Percentiles rank a stretch among this genome's conserved stretches.
These are phyloP conservation scores for Parasitella parasitica DNA, from an alignment of 371 early-diverging fungal species.

Conservation along the genomic window DNA sequence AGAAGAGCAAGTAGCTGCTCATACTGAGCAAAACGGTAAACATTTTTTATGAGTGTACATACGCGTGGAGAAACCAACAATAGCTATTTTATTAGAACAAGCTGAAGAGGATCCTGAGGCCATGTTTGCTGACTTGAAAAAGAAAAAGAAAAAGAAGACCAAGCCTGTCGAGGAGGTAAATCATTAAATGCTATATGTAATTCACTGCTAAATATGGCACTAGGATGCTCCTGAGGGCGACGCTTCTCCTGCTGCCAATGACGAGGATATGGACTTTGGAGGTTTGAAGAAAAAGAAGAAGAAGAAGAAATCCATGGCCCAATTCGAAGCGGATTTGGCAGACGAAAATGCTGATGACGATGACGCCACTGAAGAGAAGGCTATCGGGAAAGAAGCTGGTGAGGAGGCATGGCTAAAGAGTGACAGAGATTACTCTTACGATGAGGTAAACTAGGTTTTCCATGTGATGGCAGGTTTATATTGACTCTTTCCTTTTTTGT, in stretches of 20 bases:
- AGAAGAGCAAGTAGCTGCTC: constrained; percentile 21
- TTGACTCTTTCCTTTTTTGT: not conserved
- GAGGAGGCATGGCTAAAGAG: constrained; percentile 87
- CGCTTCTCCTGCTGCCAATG: constrained; percentile 45
- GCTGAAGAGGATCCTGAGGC: constrained; percentile 67
- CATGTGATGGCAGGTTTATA: not conserved
- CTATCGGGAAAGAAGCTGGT: constrained; percentile 32
- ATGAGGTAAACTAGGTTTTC: constrained; percentile 59
- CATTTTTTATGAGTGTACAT: not conserved
- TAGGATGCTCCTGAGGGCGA: constrained; percentile 53
- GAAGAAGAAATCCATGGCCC: constrained; percentile 89
- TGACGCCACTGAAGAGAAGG: constrained; percentile 37
- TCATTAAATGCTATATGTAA: no score
- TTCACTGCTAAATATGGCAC: no score
- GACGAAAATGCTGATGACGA: constrained; percentile 77
- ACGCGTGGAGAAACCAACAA: not conserved
- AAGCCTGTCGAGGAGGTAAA: constrained; percentile 52
- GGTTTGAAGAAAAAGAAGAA: constrained; percentile 89
- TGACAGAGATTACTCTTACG: constrained; percentile 93
- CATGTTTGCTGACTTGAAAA: constrained; percentile 84
- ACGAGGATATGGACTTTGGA: constrained; percentile 76
- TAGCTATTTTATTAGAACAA: constrained; percentile 14
- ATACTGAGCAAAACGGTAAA: constrained; percentile 22
- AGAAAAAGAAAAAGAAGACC: constrained; percentile 91
- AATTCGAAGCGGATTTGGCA: constrained; percentile 82